Conservation (phyloP, 2,329 filamentous ascomycete genomes). For the Reticulascus tulasneorum region DNA sequence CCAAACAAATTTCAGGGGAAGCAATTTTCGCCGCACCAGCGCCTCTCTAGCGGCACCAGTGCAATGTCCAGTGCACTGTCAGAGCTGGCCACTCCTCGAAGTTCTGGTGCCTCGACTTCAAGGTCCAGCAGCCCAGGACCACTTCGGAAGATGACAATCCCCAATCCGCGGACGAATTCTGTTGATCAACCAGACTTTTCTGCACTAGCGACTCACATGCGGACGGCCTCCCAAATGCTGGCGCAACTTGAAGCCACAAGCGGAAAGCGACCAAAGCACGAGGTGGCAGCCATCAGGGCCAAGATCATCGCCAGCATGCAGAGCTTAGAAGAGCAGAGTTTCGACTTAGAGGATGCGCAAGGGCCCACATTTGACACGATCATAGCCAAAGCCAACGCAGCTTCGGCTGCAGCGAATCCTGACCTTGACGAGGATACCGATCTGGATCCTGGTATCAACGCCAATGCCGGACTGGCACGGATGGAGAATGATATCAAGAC, state of each 20-base stretch:
- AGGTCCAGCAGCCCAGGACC: slow-evolving; percentile 64
- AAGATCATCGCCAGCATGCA: slow-evolving; percentile 92
- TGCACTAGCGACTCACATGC: slow-evolving; percentile 81
- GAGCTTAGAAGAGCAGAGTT: slow-evolving; percentile 79
- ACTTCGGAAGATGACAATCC: slow-evolving; percentile 57
- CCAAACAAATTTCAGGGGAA: slow-evolving; percentile 19
- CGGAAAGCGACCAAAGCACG: slow-evolving; percentile 72
- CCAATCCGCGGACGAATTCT: slow-evolving; percentile 49
- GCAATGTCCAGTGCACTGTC: slow-evolving; percentile 53
- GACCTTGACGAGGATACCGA: slow-evolving; percentile 54
- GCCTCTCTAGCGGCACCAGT: slow-evolving; percentile 58
- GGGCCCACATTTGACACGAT: slow-evolving; percentile 78
- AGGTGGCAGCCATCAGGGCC: slow-evolving; percentile 78
- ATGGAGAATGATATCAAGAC: slow-evolving; percentile 92
- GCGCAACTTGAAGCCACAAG: slow-evolving; percentile 77
- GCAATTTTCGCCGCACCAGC: slow-evolving; percentile 34
- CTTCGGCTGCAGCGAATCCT: slow-evolving; percentile 34
- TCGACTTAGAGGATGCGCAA: slow-evolving; percentile 68
- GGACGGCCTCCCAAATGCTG: slow-evolving; percentile 82
- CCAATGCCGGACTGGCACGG: slow-evolving; percentile 70
- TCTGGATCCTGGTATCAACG: slow-evolving; percentile 53
- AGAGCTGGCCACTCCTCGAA: slow-evolving; percentile 62
- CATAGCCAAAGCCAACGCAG: slow-evolving; percentile 63
- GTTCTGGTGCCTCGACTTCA: slow-evolving; percentile 64
- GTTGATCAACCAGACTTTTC: slow-evolving; percentile 75